Evolutionary conservation across 106 monocot species (phyloP), one percentile per base, ranked within the genome.

Genomic region (Dendrobium catenatum): DNA sequence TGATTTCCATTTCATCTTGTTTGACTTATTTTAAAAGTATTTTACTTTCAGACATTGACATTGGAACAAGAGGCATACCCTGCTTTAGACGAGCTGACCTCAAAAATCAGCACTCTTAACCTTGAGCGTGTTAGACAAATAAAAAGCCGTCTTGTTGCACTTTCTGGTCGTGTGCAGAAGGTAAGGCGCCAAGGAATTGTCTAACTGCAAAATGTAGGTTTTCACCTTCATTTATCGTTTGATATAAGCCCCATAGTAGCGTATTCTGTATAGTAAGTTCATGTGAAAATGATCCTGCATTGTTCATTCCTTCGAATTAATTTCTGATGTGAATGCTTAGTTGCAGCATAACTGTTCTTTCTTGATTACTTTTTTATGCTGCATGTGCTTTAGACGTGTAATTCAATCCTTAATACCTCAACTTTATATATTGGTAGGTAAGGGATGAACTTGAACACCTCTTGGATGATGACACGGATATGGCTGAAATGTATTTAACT

Each of bases 401-500:
- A 37, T 70, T 70, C 10, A 13, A 15, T 70, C 70, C 70, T 37
- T 9, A 9, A 42, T 76, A 55, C 2, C n/a, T 76, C 8, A 19
- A 44, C 31, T 76, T 15, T 47, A 27, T 68, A 47, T 44, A 73
- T 66, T 61, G 26, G 49, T 80, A 96, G 96, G 90, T 96, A 26
- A 93, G 96, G 79, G 96, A 96, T 86, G 96, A 96, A 81, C 88
- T 96, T 72, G 96, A 96, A 80, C 96, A 94, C 78, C 75, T 96
- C 58, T 70, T 96, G 83, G 94, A 96, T 84, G 94, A 96, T 89
- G 96, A 96, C 85, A 89, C 86, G 88, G 96, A 96, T 80, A 96
- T 96, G 96, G 93, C 96, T 29, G 96, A 96, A 85, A 96, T 96
- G 96, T 90, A 94, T 73, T 87, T 96, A 43, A 94, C 96, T 33